These are phyloP conservation scores for Diaporthe batatas DNA, from an alignment of 2,329 filamentous ascomycete species.

Conservation along the genomic window DNA sequence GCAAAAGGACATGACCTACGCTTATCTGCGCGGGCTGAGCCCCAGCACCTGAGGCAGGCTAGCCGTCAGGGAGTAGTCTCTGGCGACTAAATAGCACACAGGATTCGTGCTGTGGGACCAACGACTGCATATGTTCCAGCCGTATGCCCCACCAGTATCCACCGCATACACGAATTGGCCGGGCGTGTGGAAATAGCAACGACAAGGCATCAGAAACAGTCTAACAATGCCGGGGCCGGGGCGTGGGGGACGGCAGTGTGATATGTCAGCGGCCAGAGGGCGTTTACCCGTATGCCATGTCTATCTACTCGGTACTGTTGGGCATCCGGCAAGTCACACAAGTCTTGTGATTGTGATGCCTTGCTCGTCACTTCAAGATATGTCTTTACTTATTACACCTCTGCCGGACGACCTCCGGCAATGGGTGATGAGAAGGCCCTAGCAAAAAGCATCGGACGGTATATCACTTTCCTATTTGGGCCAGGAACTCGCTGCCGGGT, in stretches of 20 bases:
- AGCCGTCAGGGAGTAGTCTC: constrained; percentile 7
- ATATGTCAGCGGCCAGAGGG: constrained; percentile 4
- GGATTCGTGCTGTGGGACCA: constrained; percentile 32
- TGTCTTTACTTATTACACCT: not conserved
- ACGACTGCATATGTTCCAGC: constrained; percentile 25
- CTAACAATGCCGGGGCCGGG: not conserved
- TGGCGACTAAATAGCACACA: constrained; percentile 13
- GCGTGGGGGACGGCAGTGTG: constrained; percentile 7
- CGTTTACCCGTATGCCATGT: not conserved
- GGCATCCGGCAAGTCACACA: constrained; percentile 10
- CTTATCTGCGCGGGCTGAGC: constrained; percentile 17
- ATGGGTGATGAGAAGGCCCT: not conserved
- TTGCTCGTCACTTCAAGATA: not conserved
- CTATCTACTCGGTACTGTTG: not conserved
- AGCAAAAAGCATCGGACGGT: not conserved
- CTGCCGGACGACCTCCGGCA: constrained; percentile 1
- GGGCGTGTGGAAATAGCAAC: constrained; percentile 21
- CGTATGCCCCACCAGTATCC: constrained; percentile 20
- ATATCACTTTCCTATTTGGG: constrained; percentile 16
- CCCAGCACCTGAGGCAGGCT: constrained; percentile 18
- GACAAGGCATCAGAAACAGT: constrained; percentile 14
- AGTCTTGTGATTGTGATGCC: not conserved
- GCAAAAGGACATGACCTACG: constrained; percentile 24
- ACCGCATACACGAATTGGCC: constrained; percentile 23
- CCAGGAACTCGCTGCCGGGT: constrained; percentile 5